Base-by-base conservation (phyloP, 2,329 filamentous ascomycete genomes). In the Ampelomyces quisqualis region DNA sequence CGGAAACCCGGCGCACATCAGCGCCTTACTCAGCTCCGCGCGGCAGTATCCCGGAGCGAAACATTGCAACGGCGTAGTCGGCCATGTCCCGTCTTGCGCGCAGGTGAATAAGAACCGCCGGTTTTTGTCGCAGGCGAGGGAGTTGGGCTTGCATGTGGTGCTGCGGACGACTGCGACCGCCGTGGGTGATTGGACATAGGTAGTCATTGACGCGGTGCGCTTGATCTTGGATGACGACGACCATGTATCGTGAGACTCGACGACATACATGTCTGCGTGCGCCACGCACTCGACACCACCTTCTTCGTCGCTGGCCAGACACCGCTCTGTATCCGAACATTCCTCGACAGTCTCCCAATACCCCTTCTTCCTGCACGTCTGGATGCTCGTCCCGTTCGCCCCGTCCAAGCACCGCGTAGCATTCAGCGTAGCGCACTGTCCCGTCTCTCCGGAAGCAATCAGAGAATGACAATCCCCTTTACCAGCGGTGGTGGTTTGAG, bases 91-190 rank as follows among this genome's bases (percentile, higher is more conserved):
- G 10, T 35, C 23, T 7, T 21, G 24, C 5, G 11, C 20, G 35
- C 40, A 43, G 3, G 10, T 24, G 29, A 43, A 38, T 9, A 34
- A 31, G 30, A 38, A 34, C n/a, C 35, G 30, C 5, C 30, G 35
- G 9, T 38, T 20, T 3, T 30, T 29, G 30, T 38, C 40, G 30
- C 40, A 43, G 9, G 35, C 35, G 4, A 18, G 15, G 13, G 21
- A 18, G 5, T 21, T 13, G 10, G 40, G 30, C 8, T 11, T 27
- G 24, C 40, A 43, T 29, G 20, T n/a, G 19, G 15, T n/a, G 34
- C 17, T 7, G 23, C 10, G 23, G 17, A 24, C 2, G 5, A 11
- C n/a, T n/a, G n/a, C n/a, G n/a, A n/a, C n/a, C n/a, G n/a, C 10
- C 24, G 20, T 36, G 17, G 34, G 34, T 5, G 13, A n/a, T n/a